A percentile compares a stretch with the other conserved stretches of the same genome.
Conservation (phyloP, 768 basidiomycete genomes). For the Pholiota conissans region DNA sequence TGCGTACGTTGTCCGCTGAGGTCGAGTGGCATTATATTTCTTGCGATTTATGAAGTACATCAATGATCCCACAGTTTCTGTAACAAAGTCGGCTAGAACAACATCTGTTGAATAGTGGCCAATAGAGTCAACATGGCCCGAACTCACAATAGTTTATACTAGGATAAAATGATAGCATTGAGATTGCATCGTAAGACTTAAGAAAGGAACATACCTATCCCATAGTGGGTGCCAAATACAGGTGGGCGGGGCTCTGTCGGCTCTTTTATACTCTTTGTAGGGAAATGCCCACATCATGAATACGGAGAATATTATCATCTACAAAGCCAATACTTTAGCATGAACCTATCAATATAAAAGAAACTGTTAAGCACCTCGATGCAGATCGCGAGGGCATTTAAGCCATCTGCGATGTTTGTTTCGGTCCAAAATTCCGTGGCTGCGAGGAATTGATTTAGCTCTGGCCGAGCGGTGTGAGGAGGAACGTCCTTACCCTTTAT, state of each 20-base stretch:
- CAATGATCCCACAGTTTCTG: constrained; percentile 17
- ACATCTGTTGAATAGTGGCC: not conserved
- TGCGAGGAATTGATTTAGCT: constrained; percentile 18
- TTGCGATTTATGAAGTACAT: constrained; percentile 18
- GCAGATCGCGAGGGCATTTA: constrained; percentile 80
- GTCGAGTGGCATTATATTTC: not conserved
- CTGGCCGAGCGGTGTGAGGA: too few relatives aligned
- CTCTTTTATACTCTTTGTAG: constrained; percentile 59
- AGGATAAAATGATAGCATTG: not conserved
- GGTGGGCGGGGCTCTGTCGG: constrained; percentile 42
- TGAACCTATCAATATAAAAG: not conserved
- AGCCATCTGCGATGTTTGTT: constrained; percentile 81
- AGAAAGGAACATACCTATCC: constrained; percentile 54
- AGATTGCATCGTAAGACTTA: constrained; percentile 1
- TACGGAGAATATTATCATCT: constrained; percentile 83
- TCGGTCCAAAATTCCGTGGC: constrained; percentile 81
- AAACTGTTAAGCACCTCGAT: constrained; percentile 68
- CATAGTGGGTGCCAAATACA: constrained; percentile 69
- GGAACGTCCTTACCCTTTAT: constrained; percentile 69
- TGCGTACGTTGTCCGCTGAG: constrained; percentile 9
- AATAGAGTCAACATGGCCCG: not conserved
- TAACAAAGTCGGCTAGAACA: constrained; percentile 16
- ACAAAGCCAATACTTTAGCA: constrained; percentile 10
- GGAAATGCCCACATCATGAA: constrained; percentile 87
- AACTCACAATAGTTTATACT: constrained; percentile 34